Conservation (phyloP, 768 basidiomycete species). For the Megacollybia marginata region DNA sequence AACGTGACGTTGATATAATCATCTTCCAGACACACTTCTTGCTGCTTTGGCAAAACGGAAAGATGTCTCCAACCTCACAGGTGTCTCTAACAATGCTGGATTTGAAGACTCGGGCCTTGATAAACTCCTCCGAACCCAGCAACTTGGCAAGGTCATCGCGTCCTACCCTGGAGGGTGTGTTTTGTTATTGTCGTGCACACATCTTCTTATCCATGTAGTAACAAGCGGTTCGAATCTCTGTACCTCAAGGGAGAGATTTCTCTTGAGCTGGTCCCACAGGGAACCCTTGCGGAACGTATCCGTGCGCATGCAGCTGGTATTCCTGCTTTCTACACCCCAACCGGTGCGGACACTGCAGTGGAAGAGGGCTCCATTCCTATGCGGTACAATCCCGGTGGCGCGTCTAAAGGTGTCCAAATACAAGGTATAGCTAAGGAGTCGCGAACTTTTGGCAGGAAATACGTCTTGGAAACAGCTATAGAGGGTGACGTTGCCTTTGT, state of each 20-base stretch:
- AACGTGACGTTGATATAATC: neutral
- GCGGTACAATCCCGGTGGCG: conserved; percentile 73
- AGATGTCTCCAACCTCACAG: conserved; percentile 70
- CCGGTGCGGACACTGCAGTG: conserved; percentile 79
- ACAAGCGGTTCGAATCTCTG: conserved; percentile 77
- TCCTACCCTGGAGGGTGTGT: conserved; percentile 83
- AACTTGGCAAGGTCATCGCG: conserved; percentile 78
- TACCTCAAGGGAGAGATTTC: conserved; percentile 79
- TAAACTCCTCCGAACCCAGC: conserved; percentile 67
- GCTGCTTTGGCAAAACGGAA: conserved; percentile 66
- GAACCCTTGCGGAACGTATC: conserved; percentile 81
- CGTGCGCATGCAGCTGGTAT: conserved; percentile 88
- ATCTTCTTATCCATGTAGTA: conserved; percentile 35
- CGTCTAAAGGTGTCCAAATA: conserved; percentile 59
- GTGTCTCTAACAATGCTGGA: conserved; percentile 87
- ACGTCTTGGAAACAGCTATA: conserved; percentile 76
- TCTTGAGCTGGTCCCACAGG: conserved; percentile 87
- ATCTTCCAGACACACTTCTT: conserved; percentile 66
- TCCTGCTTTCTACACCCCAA: conserved; percentile 91
- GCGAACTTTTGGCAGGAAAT: conserved; percentile 73
- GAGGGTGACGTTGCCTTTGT: conserved; percentile 80
- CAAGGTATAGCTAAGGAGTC: conserved; percentile 72
- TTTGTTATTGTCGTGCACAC: neutral
- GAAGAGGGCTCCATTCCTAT: conserved; percentile 75
- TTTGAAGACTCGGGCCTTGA: conserved; percentile 64